phyloP scores from a whole-genome alignment of 2,329 filamentous ascomycete genomes.

The Chrysosporium keratinophilum region DNA sequence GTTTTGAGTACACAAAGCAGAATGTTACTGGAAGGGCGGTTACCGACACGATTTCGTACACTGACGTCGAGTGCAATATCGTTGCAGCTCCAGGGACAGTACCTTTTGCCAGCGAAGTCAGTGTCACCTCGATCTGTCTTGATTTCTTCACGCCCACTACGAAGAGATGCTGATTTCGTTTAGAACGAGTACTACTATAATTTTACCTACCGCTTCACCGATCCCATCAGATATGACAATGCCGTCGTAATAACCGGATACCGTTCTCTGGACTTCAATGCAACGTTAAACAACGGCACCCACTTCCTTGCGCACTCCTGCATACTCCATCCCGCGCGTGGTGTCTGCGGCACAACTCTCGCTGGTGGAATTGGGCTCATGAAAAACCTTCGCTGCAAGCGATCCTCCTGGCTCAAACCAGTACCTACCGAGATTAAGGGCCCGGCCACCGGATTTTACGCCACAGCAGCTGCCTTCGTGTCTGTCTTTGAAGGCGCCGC shows the following conservation, averaged over 20 bases:
- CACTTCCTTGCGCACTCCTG: slow-evolving; percentile 7
- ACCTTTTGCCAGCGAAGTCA: slow-evolving; percentile 2
- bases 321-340: slow-evolving; percentile 4
- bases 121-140: not conserved
- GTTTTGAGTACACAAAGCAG: slow-evolving; percentile 3
- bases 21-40: slow-evolving; percentile 3
- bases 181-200: slow-evolving; percentile 7
- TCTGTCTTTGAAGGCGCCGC: slow-evolving; percentile 5
- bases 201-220: slow-evolving; percentile 1
- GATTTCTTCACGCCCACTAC: not conserved
- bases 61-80: slow-evolving; percentile 6
- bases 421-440: slow-evolving; percentile 3
- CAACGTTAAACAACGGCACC: slow-evolving; percentile 7
- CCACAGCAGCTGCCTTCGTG: slow-evolving; percentile 5
- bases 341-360: slow-evolving; percentile 2
- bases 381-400: slow-evolving; percentile 7
- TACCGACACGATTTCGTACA: not conserved
- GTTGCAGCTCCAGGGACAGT: not conserved
- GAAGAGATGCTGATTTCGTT: not conserved
- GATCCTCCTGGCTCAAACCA: slow-evolving; percentile 7
- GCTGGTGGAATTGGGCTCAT: not conserved
- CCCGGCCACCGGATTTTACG: slow-evolving; percentile 3
- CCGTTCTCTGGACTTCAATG: not conserved
- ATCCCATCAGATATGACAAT: not conserved
- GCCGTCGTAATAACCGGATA: not conserved